phyloP scores from a whole-genome alignment of 2,329 filamentous ascomycete species.

The Anthostomella pinea region DNA sequence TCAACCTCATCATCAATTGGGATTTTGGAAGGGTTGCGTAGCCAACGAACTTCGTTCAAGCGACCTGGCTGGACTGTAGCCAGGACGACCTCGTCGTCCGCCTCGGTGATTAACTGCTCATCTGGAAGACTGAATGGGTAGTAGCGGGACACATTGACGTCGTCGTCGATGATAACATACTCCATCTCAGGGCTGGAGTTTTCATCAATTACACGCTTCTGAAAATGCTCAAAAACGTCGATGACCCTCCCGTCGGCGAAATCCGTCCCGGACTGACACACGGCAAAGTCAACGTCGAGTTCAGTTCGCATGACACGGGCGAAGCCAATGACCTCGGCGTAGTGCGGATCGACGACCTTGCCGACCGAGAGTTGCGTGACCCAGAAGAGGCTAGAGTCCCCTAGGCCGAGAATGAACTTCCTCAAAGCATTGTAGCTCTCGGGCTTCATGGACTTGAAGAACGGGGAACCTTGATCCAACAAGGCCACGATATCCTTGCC shows the following conservation, averaged over 20 bases:
- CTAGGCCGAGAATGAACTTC: too few species aligned
- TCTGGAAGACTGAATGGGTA: too few species aligned
- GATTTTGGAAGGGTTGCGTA: too few species aligned
- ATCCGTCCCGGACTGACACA: background rate
- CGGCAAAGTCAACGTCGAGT: conserved; percentile 22
- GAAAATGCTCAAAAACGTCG: background rate
- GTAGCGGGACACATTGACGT: too few species aligned
- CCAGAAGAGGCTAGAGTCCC: conserved; percentile 28
- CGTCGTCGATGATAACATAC: too few species aligned
- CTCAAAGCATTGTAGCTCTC: conserved; percentile 11
- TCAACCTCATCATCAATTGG: conserved; percentile 1
- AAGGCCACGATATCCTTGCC: conserved; percentile 26
- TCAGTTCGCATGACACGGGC: conserved; percentile 31
- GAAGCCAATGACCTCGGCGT: conserved; percentile 28
- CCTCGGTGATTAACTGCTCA: too few species aligned
- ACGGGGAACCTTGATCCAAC: conserved; percentile 22
- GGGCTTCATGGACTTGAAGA: conserved; percentile 26
- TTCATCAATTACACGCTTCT: background rate
- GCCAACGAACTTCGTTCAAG: background rate
- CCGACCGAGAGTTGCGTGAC: conserved; percentile 29
- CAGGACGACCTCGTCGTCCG: background rate
- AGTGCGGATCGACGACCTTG: conserved; percentile 25
- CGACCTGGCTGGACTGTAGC: background rate
- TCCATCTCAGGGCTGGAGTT: too few species aligned
- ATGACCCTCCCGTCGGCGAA: background rate